Evolutionary conservation across 2,329 filamentous ascomycete genomes (phyloP).

Genomic region (Aspergillus felis): DNA sequence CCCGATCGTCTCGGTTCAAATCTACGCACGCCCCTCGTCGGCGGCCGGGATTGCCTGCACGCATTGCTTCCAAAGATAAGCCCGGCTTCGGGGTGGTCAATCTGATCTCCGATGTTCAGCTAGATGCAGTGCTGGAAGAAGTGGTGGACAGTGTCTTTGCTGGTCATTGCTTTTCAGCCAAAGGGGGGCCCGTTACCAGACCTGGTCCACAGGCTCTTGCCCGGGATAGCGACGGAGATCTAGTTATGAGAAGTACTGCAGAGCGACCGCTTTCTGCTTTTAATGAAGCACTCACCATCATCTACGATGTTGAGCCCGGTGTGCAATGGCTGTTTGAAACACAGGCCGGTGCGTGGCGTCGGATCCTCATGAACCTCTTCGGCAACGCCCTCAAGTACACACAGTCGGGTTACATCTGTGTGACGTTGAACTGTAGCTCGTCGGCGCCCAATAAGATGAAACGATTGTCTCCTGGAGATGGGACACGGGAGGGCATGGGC

Average conservation of each 20-base stretch:
- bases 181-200: neutral
- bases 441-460: slow-evolving; percentile 7
- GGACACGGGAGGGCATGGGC: slow-evolving; percentile 1
- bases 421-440: slow-evolving; percentile 27
- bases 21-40: neutral
- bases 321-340: slow-evolving; percentile 43
- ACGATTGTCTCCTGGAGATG: neutral
- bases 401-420: slow-evolving; percentile 36
- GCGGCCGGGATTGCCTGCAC: slow-evolving; percentile 1
- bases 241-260: neutral
- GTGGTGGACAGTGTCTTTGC: slow-evolving; percentile 24
- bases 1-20: neutral
- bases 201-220: neutral
- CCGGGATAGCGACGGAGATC: neutral
- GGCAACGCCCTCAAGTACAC: slow-evolving; percentile 50
- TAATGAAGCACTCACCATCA: slow-evolving; percentile 13
- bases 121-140: slow-evolving; percentile 22
- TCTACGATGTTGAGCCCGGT: slow-evolving; percentile 41
- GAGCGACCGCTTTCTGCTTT: slow-evolving; percentile 1
- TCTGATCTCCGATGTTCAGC: slow-evolving; percentile 9
- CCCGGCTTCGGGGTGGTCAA: neutral
- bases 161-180: slow-evolving; percentile 19
- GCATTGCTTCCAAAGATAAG: neutral
- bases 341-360: slow-evolving; percentile 45
- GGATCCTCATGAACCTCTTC: slow-evolving; percentile 48